phyloP scores from a whole-genome alignment of 495 filamentous ascomycete genomes.

The Pyronema domesticum region DNA sequence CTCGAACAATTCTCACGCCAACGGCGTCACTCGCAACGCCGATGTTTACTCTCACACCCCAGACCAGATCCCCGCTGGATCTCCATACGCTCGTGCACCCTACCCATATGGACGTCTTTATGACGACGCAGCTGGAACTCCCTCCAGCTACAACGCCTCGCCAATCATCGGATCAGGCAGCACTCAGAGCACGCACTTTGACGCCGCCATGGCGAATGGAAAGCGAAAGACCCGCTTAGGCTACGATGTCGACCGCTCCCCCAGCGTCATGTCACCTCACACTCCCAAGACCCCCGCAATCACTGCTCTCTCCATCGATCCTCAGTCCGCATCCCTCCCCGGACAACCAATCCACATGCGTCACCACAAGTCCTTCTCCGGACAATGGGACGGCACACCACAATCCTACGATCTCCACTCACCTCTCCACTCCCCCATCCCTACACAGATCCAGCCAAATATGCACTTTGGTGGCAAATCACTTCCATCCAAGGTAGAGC shows the following conservation, averaged over 20 bases:
- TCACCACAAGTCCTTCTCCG: conserved; percentile 47
- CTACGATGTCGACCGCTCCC: conserved; percentile 19
- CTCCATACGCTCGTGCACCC: conserved; percentile 37
- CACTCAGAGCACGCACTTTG: conserved; percentile 20
- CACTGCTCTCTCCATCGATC: conserved; percentile 39
- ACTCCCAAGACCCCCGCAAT: conserved; percentile 33
- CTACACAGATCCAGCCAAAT: conserved; percentile 34
- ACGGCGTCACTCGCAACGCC: neutral
- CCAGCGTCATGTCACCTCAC: conserved; percentile 21
- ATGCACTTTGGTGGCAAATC: conserved; percentile 46
- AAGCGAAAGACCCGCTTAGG: conserved; percentile 18
- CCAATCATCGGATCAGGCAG: conserved; percentile 22
- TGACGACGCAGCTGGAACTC: conserved; percentile 20
- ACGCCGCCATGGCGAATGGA: conserved; percentile 16
- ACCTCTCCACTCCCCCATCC: neutral
- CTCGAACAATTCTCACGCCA: neutral
- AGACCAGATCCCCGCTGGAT: conserved; percentile 49
- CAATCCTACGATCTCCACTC: conserved; percentile 37
- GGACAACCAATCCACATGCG: conserved; percentile 34
- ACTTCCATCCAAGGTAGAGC: conserved; percentile 19
- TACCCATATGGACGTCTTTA: conserved; percentile 38
- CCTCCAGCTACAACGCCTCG: conserved; percentile 24
- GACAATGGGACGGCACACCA: conserved; percentile 52
- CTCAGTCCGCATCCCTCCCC: conserved; percentile 46
- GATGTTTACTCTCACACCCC: conserved; percentile 55